These are phyloP conservation scores for Gracilaria gracilis DNA, from an alignment of 23 red algal genomes.

Conservation along the genomic window DNA sequence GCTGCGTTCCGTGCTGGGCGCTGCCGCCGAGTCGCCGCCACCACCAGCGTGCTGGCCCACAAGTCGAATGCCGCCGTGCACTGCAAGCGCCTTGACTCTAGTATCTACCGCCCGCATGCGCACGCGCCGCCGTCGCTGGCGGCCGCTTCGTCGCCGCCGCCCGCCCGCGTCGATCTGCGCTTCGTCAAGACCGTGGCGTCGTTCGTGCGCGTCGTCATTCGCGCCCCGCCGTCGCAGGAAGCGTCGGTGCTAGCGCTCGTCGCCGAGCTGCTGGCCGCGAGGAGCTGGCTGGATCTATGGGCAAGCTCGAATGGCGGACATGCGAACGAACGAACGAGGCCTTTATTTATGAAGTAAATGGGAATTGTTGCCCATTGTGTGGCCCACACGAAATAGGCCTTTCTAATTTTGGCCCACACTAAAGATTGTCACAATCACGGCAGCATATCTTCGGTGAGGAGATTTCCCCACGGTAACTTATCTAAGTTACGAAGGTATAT, in stretches of 20 bases:
- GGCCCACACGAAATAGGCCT: too few relatives aligned
- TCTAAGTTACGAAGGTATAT: too few relatives aligned
- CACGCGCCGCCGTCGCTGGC: slow-evolving; percentile 12
- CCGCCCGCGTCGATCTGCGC: slow-evolving; percentile 65
- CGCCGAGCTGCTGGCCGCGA: slow-evolving; percentile 70
- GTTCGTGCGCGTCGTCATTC: slow-evolving; percentile 82
- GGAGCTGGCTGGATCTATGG: slow-evolving; percentile 94
- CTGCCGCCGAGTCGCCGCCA: slow-evolving; percentile 62
- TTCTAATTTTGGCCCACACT: too few relatives aligned
- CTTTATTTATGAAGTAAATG: too few relatives aligned
- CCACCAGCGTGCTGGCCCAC: slow-evolving; percentile 63
- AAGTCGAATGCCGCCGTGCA: slow-evolving; percentile 74
- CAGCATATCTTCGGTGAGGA: too few relatives aligned
- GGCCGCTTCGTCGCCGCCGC: not conserved
- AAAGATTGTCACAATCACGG: too few relatives aligned
- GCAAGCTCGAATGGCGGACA: slow-evolving; percentile 92
- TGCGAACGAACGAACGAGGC: too few relatives aligned
- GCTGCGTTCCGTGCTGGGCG: slow-evolving; percentile 60
- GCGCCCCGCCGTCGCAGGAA: slow-evolving; percentile 72
- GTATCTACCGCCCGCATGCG: slow-evolving; percentile 8
- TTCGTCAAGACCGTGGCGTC: slow-evolving; percentile 69
- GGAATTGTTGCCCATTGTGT: too few relatives aligned
- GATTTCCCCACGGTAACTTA: too few relatives aligned
- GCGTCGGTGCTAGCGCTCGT: slow-evolving; percentile 63
- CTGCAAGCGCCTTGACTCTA: slow-evolving; percentile 65